A percentile compares a stretch with the other conserved stretches of the same genome.
These are phyloP conservation scores for Phaseolus lunatus DNA, from an alignment of 306 rosid species.

Conservation along the genomic window DNA sequence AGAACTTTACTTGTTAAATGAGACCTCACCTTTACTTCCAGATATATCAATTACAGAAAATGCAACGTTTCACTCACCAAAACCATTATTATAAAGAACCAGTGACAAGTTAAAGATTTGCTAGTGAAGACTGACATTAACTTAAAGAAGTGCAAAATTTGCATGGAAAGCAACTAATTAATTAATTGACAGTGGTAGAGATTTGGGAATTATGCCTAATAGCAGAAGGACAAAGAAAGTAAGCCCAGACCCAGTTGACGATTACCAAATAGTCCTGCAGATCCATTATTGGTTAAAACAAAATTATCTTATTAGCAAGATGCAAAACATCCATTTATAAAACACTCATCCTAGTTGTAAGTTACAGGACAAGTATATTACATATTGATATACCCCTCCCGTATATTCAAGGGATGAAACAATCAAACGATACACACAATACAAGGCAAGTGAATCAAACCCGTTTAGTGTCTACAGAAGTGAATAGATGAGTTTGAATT, in stretches of 20 bases:
- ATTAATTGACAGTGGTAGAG: background rate
- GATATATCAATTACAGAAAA: background rate
- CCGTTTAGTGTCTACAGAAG: background rate
- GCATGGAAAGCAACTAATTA: background rate
- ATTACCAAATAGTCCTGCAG: background rate
- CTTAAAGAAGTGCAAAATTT: background rate
- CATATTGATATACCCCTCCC: background rate
- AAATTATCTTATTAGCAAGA: too few relatives aligned
- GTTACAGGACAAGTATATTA: background rate
- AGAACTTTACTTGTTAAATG: background rate
- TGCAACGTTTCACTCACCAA: background rate
- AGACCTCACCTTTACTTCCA: background rate
- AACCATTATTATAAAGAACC: background rate
- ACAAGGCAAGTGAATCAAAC: constrained; percentile 9
- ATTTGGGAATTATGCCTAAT: background rate
- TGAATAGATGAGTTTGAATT: background rate
- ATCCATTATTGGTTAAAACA: background rate
- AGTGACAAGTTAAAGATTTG: background rate
- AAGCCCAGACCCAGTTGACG: background rate
- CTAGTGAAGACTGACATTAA: too few relatives aligned
- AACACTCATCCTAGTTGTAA: background rate
- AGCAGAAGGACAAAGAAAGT: background rate
- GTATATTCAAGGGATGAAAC: background rate
- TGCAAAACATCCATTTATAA: too few relatives aligned
- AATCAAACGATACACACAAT: background rate